Base-by-base conservation (phyloP, 148 eudicot species). In the Heliosperma pusillum region DNA sequence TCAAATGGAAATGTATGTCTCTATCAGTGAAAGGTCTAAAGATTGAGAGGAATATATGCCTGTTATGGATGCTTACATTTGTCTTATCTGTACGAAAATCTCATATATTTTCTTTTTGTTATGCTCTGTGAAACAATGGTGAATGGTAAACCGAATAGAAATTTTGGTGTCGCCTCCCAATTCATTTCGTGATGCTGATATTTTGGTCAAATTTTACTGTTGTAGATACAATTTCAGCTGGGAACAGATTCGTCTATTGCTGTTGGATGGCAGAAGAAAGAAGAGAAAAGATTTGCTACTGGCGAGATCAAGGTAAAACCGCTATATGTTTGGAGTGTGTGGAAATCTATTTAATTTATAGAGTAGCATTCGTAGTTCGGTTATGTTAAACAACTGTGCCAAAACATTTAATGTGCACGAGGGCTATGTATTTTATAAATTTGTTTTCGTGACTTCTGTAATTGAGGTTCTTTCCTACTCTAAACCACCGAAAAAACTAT, bases 211-310 rank as follows among this genome's bases (percentile, higher is more conserved):
- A 8, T 72, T 36, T 25, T 72, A 13, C 63, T 25, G 42, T 72
- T 83, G 71, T 90, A 95, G 99, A 95, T 95, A 79, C 91, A 90
- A 74, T 85, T 95, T 73, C 78, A 76, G 81, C 80, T 95, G 74
- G 99, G 99, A 71, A 29, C 89, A 72, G 99, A 95, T 69, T 86
- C 97, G 75, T 85, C 89, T 68, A 74, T 95, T 68, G 84, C 89
- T 76, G 91, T 89, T 81, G 99, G 99, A 78, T 95, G 99, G 99
- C 93, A 88, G 77, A 95, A 85, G 82, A 90, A 92, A 86, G 96
- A 88, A 68, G 84, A 90, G 87, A 95, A 86, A 59, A 82, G 77
- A 84, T 82, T 92, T 71, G 97, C 90, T 74, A 80, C 97, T 52
- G 98, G 97, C 75, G 92, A 85, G 79, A 84, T 95, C 77, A 95